Base-by-base conservation (phyloP, 2,329 filamentous ascomycete species). In the Botryosphaeria dothidea region DNA sequence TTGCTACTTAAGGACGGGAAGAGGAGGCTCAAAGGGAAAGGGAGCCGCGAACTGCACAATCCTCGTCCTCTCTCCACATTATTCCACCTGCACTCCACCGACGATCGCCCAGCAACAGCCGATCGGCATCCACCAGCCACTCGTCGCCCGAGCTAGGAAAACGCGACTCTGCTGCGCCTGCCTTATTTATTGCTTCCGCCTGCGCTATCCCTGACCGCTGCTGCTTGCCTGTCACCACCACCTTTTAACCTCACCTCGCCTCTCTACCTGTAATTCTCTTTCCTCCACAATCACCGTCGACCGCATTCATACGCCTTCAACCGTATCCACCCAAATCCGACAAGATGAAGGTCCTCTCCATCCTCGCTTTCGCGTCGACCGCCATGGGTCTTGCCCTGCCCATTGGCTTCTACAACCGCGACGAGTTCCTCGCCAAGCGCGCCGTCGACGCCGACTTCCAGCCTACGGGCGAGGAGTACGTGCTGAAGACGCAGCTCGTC, bases 91-190 rank as follows among this genome's bases (percentile, higher is more conserved):
- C 56, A 46, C 56, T 60, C 56, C 56, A 60, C 56, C 56, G 56
- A 46, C 56, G 56, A 60, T 60, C 56, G n/a, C 56, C 41, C 25
- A 60, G 56, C 56, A 46, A 60, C 56, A 60, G 56, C 56, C 56
- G 56, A 60, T 46, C 56, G 56, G 56, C 56, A 45, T 60, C 56
- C 56, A 60, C 56, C 56, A 60, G 56, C 56, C 56, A 60, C 56
- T 38, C 38, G 34, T 19, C 27, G 17, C 38, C 41, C 56, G 56
- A 46, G 25, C 56, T 46, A 60, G 56, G 56, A 45, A 60, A 45
- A 9, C 23, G 54, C 36, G 54, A 29, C 54, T 23, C 51, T 41
- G 31, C 51, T 56, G 51, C 21, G 51, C 21, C 51, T 34, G 56
- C 56, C 38, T 25, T 60, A 60, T 60, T 34, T 60, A 60, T 46